Percentiles rank a stretch among this genome's conserved stretches.
phyloP scores from a whole-genome alignment of 208 protist genomes.

The Leishmania gerbilli region DNA sequence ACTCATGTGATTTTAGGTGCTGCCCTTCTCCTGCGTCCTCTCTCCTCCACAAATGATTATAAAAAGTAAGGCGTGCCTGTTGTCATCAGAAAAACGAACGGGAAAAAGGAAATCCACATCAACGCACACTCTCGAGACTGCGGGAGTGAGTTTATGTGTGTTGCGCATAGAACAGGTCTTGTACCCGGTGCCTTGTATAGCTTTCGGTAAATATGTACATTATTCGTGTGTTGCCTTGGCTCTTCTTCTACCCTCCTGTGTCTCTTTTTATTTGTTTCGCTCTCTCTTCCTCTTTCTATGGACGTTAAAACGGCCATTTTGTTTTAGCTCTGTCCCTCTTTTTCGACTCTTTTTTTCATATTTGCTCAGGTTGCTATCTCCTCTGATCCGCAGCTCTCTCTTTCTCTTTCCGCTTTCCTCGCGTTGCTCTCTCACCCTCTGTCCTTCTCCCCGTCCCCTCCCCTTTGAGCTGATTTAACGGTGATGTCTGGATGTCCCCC shows the following conservation, averaged over 20 bases:
- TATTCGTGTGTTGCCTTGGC: not conserved
- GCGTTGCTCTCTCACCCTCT: not conserved
- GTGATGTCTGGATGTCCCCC: conserved; percentile 7
- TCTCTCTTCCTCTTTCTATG: conserved; percentile 3
- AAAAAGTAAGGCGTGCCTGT: not conserved
- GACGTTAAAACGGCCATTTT: not conserved
- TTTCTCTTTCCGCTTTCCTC: conserved; percentile 1
- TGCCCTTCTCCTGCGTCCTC: not conserved
- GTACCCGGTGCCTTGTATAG: not conserved
- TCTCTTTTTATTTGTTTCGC: conserved; percentile 7
- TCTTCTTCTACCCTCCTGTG: not conserved
- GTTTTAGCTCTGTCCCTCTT: conserved; percentile 2
- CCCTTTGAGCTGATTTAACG: not conserved
- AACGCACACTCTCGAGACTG: not conserved
- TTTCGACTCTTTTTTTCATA: not conserved
- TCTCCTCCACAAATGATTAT: not conserved
- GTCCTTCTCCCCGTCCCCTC: not conserved
- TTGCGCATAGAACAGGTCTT: not conserved
- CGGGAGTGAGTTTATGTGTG: not conserved
- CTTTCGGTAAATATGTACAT: conserved; percentile 8
- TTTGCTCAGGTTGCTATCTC: conserved; percentile 1
- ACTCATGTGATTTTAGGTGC: conserved; percentile 2
- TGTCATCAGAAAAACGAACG: not conserved
- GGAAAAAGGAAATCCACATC: conserved; percentile 1
- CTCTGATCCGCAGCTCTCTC: not conserved